These are phyloP conservation scores for Phytophthora chlamydospora DNA, from an alignment of 352 stramenopile species.

Conservation along the genomic window DNA sequence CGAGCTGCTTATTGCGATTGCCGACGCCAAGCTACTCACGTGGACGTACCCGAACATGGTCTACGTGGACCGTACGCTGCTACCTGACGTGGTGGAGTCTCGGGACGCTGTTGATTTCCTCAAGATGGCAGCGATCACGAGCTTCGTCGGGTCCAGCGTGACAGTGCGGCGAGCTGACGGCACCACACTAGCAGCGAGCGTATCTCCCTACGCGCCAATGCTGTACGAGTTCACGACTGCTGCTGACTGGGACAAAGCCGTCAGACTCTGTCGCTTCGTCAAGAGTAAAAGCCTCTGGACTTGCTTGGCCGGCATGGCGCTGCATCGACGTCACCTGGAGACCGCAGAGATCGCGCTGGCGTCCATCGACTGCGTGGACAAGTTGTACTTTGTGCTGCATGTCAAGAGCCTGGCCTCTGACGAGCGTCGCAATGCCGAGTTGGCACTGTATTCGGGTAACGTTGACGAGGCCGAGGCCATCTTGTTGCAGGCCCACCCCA, in stretches of 20 bases:
- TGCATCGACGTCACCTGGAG: slow-evolving; percentile 89
- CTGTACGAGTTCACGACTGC: slow-evolving; percentile 86
- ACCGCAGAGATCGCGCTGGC: slow-evolving; percentile 93
- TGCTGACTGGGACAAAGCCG: slow-evolving; percentile 91
- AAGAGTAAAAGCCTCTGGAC: slow-evolving; percentile 92
- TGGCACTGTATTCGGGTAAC: slow-evolving; percentile 84
- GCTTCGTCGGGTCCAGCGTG: slow-evolving; percentile 87
- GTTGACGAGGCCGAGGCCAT: slow-evolving; percentile 94
- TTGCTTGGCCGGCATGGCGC: slow-evolving; percentile 89
- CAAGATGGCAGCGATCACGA: slow-evolving; percentile 86
- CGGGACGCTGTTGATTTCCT: slow-evolving; percentile 84
- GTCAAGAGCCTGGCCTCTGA: slow-evolving; percentile 87
- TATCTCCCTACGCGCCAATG: slow-evolving; percentile 84
- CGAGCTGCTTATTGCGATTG: slow-evolving; percentile 89
- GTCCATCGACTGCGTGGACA: slow-evolving; percentile 92
- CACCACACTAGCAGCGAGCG: slow-evolving; percentile 77
- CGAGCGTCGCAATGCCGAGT: slow-evolving; percentile 88
- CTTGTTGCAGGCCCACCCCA: slow-evolving; percentile 89
- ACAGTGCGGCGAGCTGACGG: slow-evolving; percentile 89
- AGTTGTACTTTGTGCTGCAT: slow-evolving; percentile 93
- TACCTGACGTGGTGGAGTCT: slow-evolving; percentile 77
- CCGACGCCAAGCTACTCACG: slow-evolving; percentile 88
- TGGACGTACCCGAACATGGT: slow-evolving; percentile 93
- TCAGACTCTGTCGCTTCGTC: slow-evolving; percentile 92
- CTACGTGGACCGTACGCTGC: slow-evolving; percentile 91